A percentile compares a stretch with the other conserved stretches of the same genome.
phyloP scores from a whole-genome alignment of 805 yeast genomes.

The Suhomyces xylopsoci region DNA sequence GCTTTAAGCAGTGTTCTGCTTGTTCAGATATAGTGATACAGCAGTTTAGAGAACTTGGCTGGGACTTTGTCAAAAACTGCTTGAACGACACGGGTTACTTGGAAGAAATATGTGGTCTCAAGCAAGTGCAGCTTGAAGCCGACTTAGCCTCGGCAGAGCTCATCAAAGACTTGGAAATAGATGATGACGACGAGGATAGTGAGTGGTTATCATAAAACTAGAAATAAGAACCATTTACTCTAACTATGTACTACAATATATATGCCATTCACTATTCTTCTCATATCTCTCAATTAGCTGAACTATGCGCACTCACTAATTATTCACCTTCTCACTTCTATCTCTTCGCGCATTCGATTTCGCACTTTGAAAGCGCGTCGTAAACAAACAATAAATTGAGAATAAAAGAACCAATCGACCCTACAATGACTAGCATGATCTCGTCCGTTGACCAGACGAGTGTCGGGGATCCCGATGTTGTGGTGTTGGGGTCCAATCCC shows the following conservation, averaged over 20 bases:
- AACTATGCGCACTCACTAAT: not conserved
- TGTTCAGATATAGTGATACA: constrained; percentile 65
- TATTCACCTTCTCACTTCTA: not conserved
- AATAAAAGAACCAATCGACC: not conserved
- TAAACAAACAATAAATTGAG: not conserved
- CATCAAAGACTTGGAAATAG: constrained; percentile 27
- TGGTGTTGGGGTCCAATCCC: constrained; percentile 15
- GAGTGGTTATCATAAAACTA: constrained; percentile 13
- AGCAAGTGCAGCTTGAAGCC: constrained; percentile 67
- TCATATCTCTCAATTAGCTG: not conserved
- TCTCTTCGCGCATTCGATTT: not conserved
- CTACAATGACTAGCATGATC: constrained; percentile 11
- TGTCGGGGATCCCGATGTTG: constrained; percentile 14
- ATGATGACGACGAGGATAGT: constrained; percentile 37
- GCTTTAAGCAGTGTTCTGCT: constrained; percentile 79
- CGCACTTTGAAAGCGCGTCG: not conserved
- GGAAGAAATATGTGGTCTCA: constrained; percentile 77
- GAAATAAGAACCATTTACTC: not conserved
- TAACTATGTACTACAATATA: not conserved
- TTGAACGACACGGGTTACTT: constrained; percentile 63
- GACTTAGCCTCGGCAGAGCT: constrained; percentile 45
- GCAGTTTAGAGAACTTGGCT: constrained; percentile 52
- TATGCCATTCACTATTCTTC: not conserved
- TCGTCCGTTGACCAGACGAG: constrained; percentile 8
- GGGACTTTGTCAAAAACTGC: constrained; percentile 79